These are phyloP conservation scores for Cyclotella cryptica DNA, from an alignment of 108 stramenopile species.

Conservation along the genomic window DNA sequence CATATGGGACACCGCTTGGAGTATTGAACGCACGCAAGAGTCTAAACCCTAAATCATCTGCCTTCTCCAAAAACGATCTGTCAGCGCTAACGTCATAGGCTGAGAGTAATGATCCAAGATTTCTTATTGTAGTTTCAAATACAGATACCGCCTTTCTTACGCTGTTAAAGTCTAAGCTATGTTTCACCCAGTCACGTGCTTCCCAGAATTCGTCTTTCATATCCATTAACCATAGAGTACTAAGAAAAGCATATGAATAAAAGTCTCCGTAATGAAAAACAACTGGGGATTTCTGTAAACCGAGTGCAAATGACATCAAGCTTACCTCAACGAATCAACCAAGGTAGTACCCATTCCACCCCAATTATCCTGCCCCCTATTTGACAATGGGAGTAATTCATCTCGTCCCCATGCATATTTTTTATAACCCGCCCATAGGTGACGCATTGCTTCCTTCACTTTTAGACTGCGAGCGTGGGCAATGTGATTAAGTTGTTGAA, in stretches of 20 bases:
- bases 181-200: slow-evolving; percentile 87
- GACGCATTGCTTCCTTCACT: slow-evolving; percentile 76
- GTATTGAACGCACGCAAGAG: slow-evolving; percentile 73
- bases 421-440: slow-evolving; percentile 77
- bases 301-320: background rate
- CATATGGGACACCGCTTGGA: slow-evolving; percentile 68
- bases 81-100: slow-evolving; percentile 90
- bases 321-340: slow-evolving; percentile 72
- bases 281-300: background rate
- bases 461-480: slow-evolving; percentile 73
- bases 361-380: slow-evolving; percentile 65
- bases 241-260: slow-evolving; percentile 82
- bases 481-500: slow-evolving; percentile 45
- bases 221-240: slow-evolving; percentile 97
- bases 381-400: slow-evolving; percentile 73
- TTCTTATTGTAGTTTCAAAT: slow-evolving; percentile 99
- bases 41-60: slow-evolving; percentile 73
- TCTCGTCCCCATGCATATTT: slow-evolving; percentile 86
- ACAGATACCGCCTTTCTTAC: slow-evolving; percentile 71
- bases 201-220: slow-evolving; percentile 93
- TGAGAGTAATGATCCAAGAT: slow-evolving; percentile 91
- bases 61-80: slow-evolving; percentile 74
- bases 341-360: slow-evolving; percentile 93
- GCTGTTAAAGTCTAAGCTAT: slow-evolving; percentile 60
- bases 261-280: background rate